These are phyloP conservation scores for Tinospora cordifolia DNA, from an alignment of 164 flowering plant genomes.

Conservation along the genomic window DNA sequence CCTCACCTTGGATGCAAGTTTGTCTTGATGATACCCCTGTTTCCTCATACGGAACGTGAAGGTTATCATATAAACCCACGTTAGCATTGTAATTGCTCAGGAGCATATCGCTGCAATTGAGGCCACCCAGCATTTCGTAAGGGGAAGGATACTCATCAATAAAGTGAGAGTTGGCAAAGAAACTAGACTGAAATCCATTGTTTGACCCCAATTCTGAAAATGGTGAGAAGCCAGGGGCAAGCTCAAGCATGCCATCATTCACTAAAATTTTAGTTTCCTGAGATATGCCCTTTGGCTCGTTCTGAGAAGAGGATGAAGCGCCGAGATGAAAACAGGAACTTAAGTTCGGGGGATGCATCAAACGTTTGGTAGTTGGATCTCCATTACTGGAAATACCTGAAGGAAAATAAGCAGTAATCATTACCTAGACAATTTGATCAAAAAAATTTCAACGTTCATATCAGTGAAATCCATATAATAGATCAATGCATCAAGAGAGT, in stretches of 20 bases:
- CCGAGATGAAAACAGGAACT: constrained; percentile 29
- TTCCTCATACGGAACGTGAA: background rate
- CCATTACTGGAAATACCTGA: constrained; percentile 36
- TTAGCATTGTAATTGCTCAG: background rate
- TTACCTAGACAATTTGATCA: background rate
- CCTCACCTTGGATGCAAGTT: constrained; percentile 37
- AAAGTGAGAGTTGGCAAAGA: constrained; percentile 22
- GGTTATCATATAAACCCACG: background rate
- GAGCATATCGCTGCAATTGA: background rate
- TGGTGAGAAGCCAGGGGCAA: constrained; percentile 53
- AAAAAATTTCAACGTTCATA: background rate
- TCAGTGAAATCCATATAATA: background rate
- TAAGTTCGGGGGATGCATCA: constrained; percentile 33
- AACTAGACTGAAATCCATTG: constrained; percentile 19
- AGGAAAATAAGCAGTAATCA: constrained; percentile 2
- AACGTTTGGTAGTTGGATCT: constrained; percentile 24
- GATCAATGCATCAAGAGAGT: no score
- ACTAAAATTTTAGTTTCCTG: constrained; percentile 35
- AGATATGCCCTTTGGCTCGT: constrained; percentile 32
- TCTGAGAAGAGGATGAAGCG: constrained; percentile 33
- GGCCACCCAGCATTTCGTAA: constrained; percentile 26
- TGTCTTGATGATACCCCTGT: constrained; percentile 32
- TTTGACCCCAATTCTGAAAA: constrained; percentile 36
- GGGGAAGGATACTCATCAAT: no score
- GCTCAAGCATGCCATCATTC: constrained; percentile 22